These are phyloP conservation scores for Calonectria multiphialidica DNA, from an alignment of 2,329 filamentous ascomycete genomes.

Conservation along the genomic window DNA sequence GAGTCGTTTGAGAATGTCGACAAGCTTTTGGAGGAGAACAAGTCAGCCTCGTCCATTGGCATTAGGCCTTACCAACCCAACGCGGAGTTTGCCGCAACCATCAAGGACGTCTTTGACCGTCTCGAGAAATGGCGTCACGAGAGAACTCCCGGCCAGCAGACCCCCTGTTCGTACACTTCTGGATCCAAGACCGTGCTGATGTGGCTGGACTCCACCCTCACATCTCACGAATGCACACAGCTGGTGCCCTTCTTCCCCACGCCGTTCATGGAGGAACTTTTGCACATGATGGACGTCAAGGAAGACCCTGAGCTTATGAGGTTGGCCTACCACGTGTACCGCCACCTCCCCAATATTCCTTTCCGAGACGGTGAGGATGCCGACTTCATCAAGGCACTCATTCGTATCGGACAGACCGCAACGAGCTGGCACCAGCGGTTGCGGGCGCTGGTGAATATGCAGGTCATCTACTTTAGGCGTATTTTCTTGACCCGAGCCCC, in stretches of 20 bases:
- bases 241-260: conserved; percentile 92
- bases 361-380: conserved; percentile 88
- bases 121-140: conserved; percentile 91
- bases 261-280: conserved; percentile 88
- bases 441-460: conserved; percentile 96
- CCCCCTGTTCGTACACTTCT: conserved; percentile 92
- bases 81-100: conserved; percentile 77
- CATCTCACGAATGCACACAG: conserved; percentile 92
- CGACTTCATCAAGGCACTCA: conserved; percentile 86
- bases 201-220: conserved; percentile 93
- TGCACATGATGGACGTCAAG: conserved; percentile 99
- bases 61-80: conserved; percentile 85
- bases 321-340: conserved; percentile 95
- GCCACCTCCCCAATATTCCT: conserved; percentile 94
- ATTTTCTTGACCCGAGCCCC: conserved; percentile 84
- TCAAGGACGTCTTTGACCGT: conserved; percentile 80
- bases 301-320: conserved; percentile 96
- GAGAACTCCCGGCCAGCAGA: conserved; percentile 88
- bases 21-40: conserved; percentile 82
- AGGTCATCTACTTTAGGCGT: conserved; percentile 97
- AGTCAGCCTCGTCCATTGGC: conserved; percentile 83
- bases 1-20: conserved; percentile 90
- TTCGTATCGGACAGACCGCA: conserved; percentile 87
- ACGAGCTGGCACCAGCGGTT: conserved; percentile 96
- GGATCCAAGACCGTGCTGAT: conserved; percentile 95